These are phyloP conservation scores for Boletellus dicymbophilus DNA, from an alignment of 1,284 basidiomycete genomes.

Conservation along the genomic window DNA sequence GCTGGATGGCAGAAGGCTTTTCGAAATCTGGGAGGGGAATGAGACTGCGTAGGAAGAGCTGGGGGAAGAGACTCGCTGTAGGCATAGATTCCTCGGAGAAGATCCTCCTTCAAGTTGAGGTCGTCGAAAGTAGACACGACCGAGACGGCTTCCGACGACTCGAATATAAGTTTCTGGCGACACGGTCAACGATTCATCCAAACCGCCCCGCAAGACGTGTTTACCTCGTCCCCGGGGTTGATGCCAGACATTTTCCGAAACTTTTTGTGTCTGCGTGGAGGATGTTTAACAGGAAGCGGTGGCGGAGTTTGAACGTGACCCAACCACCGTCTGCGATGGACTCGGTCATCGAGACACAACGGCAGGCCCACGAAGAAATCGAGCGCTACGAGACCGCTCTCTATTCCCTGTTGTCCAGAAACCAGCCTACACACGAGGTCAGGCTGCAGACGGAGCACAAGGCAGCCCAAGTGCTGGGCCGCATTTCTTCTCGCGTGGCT, in stretches of 20 bases:
- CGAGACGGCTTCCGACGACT: slow-evolving; percentile 95
- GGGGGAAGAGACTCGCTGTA: slow-evolving; percentile 73
- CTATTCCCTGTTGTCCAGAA: slow-evolving; percentile 69
- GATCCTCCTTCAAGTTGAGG: slow-evolving; percentile 93
- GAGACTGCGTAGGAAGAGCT: background rate
- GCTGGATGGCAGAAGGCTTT: slow-evolving; percentile 98
- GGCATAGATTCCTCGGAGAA: slow-evolving; percentile 96
- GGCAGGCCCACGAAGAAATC: slow-evolving; percentile 94
- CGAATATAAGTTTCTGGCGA: slow-evolving; percentile 89
- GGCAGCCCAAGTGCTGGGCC: slow-evolving; percentile 82
- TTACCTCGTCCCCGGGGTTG: slow-evolving; percentile 75
- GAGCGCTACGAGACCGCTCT: slow-evolving; percentile 85
- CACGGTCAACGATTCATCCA: slow-evolving; percentile 5
- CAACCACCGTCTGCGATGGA: slow-evolving; percentile 57
- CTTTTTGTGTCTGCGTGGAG: slow-evolving; percentile 30
- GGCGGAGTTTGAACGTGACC: slow-evolving; percentile 57
- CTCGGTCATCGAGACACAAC: slow-evolving; percentile 89
- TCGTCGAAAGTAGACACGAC: slow-evolving; percentile 90
- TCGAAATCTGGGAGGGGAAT: slow-evolving; percentile 79
- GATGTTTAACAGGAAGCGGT: slow-evolving; percentile 27
- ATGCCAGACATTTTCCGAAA: slow-evolving; percentile 71
- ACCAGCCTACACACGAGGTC: slow-evolving; percentile 59
- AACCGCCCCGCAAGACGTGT: slow-evolving; percentile 5
- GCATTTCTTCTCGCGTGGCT: slow-evolving; percentile 71
- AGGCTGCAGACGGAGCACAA: slow-evolving; percentile 85